Percentiles rank a stretch among this genome's conserved stretches.
Evolutionary conservation across 2,329 filamentous ascomycete species (phyloP).

Genomic region (Sclerotinia spermophila): DNA sequence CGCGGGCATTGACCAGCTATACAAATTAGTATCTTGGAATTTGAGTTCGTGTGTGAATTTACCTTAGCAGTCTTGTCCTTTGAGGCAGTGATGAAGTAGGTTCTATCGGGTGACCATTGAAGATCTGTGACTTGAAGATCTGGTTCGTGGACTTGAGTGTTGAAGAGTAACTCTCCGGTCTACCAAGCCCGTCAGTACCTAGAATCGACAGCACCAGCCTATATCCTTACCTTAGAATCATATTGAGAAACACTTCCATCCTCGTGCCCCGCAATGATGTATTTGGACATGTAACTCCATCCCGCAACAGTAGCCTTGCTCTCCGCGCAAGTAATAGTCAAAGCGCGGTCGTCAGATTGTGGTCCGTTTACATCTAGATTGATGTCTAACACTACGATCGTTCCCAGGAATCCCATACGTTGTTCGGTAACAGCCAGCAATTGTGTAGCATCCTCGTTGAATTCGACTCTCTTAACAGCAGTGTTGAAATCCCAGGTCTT

Average conservation of each 20-base stretch:
- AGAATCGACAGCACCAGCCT: neutral
- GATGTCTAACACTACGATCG: constrained; percentile 91
- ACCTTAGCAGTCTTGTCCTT: constrained; percentile 98
- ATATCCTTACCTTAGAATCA: constrained; percentile 70
- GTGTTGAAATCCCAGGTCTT: constrained; percentile 98
- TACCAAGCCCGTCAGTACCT: constrained; percentile 36
- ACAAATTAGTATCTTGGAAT: constrained; percentile 18
- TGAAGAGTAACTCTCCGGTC: constrained; percentile 78
- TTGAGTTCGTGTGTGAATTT: constrained; percentile 28
- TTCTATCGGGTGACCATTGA: constrained; percentile 90
- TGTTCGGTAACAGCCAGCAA: constrained; percentile 96
- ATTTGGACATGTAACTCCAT: constrained; percentile 91
- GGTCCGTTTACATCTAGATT: constrained; percentile 75
- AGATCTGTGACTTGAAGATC: constrained; percentile 78
- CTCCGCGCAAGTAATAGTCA: constrained; percentile 90
- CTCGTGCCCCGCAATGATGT: constrained; percentile 97
- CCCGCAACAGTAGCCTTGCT: constrained; percentile 97
- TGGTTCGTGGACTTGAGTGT: constrained; percentile 80
- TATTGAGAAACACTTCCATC: constrained; percentile 90
- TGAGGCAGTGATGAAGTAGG: constrained; percentile 96
- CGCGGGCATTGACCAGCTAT: constrained; percentile 75
- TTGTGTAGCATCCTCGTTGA: constrained; percentile 87
- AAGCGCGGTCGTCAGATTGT: constrained; percentile 75
- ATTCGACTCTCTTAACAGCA: constrained; percentile 96
- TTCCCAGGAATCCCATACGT: constrained; percentile 93